phyloP scores from a whole-genome alignment of 805 yeast genomes.

The Zygotorulaspora sp. region DNA sequence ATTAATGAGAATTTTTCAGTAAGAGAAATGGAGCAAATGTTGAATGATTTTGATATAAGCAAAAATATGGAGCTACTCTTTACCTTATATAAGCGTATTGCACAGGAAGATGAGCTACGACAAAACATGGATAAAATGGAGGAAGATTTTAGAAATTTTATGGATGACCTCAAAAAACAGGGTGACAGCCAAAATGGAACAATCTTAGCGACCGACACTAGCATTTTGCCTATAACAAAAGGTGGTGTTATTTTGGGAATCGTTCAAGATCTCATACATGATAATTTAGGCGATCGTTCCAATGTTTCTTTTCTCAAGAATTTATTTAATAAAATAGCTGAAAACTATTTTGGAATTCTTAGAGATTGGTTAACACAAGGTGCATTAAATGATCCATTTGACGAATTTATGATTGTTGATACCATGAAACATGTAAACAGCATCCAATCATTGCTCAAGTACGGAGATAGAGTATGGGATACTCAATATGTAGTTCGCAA shows the following conservation, averaged over 20 bases:
- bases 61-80: conserved; percentile 51
- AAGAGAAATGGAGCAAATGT: conserved; percentile 51
- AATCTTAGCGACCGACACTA: conserved; percentile 44
- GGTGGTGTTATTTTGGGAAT: conserved; percentile 73
- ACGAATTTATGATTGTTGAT: conserved; percentile 72
- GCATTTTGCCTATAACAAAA: conserved; percentile 53
- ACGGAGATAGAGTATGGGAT: conserved; percentile 64
- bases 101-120: conserved; percentile 41
- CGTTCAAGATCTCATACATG: conserved; percentile 53
- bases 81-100: conserved; percentile 52
- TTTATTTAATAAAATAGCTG: conserved; percentile 56
- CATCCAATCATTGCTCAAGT: conserved; percentile 23
- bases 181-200: conserved; percentile 36
- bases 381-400: conserved; percentile 65
- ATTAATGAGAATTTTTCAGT: conserved; percentile 51
- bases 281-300: conserved; percentile 63
- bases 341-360: conserved; percentile 60
- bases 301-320: conserved; percentile 43
- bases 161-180: conserved; percentile 40
- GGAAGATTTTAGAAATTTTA: conserved; percentile 41
- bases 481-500: conserved; percentile 67
- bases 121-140: conserved; percentile 34
- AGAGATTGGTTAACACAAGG: conserved; percentile 81
- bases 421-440: conserved; percentile 20
- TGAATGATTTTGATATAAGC: conserved; percentile 36